A percentile compares a stretch with the other conserved stretches of the same genome.
phyloP scores from a whole-genome alignment of 805 yeast genomes.

The Jamesozyma jinghongensis region DNA sequence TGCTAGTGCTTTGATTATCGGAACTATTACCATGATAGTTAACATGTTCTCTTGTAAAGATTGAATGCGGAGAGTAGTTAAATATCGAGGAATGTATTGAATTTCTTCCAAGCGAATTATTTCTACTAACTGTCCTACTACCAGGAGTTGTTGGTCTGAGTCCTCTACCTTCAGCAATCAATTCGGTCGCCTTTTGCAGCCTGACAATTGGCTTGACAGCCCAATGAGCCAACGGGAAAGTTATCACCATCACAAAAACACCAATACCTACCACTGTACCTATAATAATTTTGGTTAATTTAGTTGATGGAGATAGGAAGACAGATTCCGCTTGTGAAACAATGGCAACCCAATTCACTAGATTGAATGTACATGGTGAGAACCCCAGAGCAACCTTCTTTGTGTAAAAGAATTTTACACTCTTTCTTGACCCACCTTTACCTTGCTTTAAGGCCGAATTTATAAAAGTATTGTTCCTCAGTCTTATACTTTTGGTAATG shows the following conservation, averaged over 20 bases:
- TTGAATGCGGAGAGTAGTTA: neutral
- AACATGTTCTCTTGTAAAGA: neutral
- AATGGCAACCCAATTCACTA: conserved; percentile 61
- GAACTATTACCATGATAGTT: neutral
- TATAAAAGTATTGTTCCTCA: conserved; percentile 30
- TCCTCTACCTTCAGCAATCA: conserved; percentile 36
- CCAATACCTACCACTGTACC: conserved; percentile 78
- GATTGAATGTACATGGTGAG: conserved; percentile 35
- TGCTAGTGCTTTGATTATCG: neutral
- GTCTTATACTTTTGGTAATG: conserved; percentile 18
- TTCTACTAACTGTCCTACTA: conserved; percentile 14
- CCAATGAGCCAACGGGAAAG: conserved; percentile 75
- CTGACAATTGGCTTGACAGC: conserved; percentile 77
- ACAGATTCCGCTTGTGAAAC: conserved; percentile 53
- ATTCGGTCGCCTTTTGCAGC: conserved; percentile 73
- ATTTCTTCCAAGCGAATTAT: conserved; percentile 12
- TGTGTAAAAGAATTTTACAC: conserved; percentile 31
- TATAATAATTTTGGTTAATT: conserved; percentile 56
- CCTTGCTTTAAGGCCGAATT: conserved; percentile 30
- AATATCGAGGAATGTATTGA: conserved; percentile 5
- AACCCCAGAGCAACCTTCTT: conserved; percentile 48
- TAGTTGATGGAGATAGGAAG: conserved; percentile 55
- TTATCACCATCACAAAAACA: conserved; percentile 59
- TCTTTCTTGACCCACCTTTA: conserved; percentile 35
- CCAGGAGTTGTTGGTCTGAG: conserved; percentile 23